phyloP scores from a whole-genome alignment of 495 filamentous ascomycete genomes.

The Podospora comata region DNA sequence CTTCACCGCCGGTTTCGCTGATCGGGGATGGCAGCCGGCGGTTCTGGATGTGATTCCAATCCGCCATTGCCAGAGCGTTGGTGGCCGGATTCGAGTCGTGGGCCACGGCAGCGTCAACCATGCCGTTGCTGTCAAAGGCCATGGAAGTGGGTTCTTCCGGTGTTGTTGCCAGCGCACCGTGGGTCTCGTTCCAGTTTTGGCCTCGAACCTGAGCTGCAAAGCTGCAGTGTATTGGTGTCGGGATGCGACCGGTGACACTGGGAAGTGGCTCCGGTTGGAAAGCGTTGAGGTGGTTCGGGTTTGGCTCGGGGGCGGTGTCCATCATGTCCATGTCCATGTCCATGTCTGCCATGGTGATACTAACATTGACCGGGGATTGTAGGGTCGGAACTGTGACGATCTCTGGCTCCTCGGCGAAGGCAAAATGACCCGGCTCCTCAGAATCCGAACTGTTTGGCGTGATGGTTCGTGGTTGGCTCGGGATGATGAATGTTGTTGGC shows the following conservation, averaged over 20 bases:
- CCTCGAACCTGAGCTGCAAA: constrained; percentile 47
- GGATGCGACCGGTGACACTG: constrained; percentile 43
- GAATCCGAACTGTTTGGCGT: constrained; percentile 39
- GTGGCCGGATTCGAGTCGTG: constrained; percentile 30
- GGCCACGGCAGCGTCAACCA: constrained; percentile 28
- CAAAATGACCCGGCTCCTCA: constrained; percentile 26
- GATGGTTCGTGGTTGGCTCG: constrained; percentile 29
- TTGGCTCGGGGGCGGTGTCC: constrained; percentile 33
- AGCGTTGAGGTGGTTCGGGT: constrained; percentile 29
- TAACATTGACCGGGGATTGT: constrained; percentile 18
- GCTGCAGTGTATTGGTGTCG: constrained; percentile 53
- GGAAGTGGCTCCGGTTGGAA: constrained; percentile 27
- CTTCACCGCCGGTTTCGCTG: constrained; percentile 61
- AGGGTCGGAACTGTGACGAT: constrained; percentile 3
- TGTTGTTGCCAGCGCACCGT: constrained; percentile 35
- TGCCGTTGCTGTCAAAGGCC: constrained; percentile 29
- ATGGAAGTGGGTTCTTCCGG: constrained; percentile 42
- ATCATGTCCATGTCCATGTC: constrained; percentile 59
- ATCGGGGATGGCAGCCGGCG: constrained; percentile 68
- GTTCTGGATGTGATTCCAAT: constrained; percentile 47
- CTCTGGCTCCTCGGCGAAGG: constrained; percentile 33
- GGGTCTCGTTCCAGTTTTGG: constrained; percentile 37
- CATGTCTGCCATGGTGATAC: constrained; percentile 36
- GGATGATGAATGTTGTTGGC: constrained; percentile 19
- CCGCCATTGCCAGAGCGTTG: constrained; percentile 38